phyloP scores from a whole-genome alignment of 2,329 filamentous ascomycete genomes.

The Coleophoma crateriformis region DNA sequence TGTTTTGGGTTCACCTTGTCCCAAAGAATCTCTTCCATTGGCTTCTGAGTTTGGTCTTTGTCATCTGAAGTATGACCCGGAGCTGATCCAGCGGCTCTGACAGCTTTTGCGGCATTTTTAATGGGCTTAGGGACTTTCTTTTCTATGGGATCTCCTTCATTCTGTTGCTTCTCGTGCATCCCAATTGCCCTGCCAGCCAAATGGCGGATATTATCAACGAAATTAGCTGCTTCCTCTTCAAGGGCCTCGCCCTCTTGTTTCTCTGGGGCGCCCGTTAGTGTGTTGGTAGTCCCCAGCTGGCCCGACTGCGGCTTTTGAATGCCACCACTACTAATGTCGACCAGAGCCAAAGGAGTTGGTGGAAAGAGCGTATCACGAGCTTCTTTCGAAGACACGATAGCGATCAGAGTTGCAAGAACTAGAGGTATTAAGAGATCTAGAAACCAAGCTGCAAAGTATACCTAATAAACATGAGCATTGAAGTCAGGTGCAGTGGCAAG shows the following conservation, averaged over 20 bases:
- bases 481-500: background rate
- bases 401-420: slow-evolving; percentile 9
- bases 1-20: slow-evolving; percentile 11
- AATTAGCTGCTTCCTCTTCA: slow-evolving; percentile 15
- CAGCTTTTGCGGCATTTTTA: slow-evolving; percentile 6
- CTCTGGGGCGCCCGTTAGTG: slow-evolving; percentile 14
- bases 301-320: slow-evolving; percentile 12
- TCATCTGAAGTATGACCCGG: slow-evolving; percentile 7
- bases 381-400: slow-evolving; percentile 7
- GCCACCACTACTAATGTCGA: slow-evolving; percentile 10
- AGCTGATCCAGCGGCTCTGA: slow-evolving; percentile 5
- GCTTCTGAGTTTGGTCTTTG: slow-evolving; percentile 13
- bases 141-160: slow-evolving; percentile 11
- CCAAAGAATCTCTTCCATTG: slow-evolving; percentile 14
- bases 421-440: slow-evolving; percentile 13
- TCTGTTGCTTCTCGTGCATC: slow-evolving; percentile 11
- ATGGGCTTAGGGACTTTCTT: slow-evolving; percentile 10
- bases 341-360: slow-evolving; percentile 11
- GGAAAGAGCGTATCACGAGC: slow-evolving; percentile 10
- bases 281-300: slow-evolving; percentile 12
- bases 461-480: background rate
- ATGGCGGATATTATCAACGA: slow-evolving; percentile 10
- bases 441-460: slow-evolving; percentile 11
- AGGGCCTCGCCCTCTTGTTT: slow-evolving; percentile 15
- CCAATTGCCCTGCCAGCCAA: slow-evolving; percentile 8